These are phyloP conservation scores for Nicotiana tomentosiformis DNA, from an alignment of 257 asterid species.

Conservation along the genomic window DNA sequence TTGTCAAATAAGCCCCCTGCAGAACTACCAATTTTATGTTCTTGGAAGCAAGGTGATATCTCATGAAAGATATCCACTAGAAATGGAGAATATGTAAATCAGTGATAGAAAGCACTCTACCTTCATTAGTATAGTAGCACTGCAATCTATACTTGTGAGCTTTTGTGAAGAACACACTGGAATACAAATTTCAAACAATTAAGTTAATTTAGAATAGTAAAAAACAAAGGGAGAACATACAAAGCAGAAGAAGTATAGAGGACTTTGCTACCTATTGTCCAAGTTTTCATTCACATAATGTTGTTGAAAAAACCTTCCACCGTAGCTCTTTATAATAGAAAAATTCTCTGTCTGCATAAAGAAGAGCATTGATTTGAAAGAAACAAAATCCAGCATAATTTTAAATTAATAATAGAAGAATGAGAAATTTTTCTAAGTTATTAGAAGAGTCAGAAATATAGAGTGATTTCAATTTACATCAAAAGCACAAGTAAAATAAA, in stretches of 20 bases:
- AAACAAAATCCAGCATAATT: background rate
- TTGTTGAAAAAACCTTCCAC: slow-evolving; percentile 49
- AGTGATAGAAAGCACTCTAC: slow-evolving; percentile 21
- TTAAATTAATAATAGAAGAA: background rate
- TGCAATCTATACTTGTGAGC: slow-evolving; percentile 70
- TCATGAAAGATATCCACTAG: slow-evolving; percentile 1
- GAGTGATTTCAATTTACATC: background rate
- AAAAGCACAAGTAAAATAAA: background rate
- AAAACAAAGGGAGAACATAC: background rate
- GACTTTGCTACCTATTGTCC: slow-evolving; percentile 39
- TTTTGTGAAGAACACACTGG: slow-evolving; percentile 61
- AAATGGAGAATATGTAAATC: slow-evolving; percentile 1
- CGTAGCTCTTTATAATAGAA: slow-evolving; percentile 58
- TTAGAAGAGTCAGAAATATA: background rate
- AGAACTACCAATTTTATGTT: background rate
- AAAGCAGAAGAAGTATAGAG: slow-evolving; percentile 10
- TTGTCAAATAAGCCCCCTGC: slow-evolving; percentile 44
- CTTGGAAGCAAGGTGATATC: background rate
- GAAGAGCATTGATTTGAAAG: background rate
- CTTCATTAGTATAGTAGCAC: slow-evolving; percentile 67
- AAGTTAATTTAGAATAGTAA: background rate
- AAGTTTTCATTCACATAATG: slow-evolving; percentile 47
- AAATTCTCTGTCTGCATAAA: slow-evolving; percentile 47
- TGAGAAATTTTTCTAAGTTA: background rate
- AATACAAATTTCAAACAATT: slow-evolving; percentile 5